Evolutionary conservation across 371 early-diverging fungal genomes (phyloP), one percentile per base, ranked within the genome.

Genomic region (Capillidium rhysosporum): DNA sequence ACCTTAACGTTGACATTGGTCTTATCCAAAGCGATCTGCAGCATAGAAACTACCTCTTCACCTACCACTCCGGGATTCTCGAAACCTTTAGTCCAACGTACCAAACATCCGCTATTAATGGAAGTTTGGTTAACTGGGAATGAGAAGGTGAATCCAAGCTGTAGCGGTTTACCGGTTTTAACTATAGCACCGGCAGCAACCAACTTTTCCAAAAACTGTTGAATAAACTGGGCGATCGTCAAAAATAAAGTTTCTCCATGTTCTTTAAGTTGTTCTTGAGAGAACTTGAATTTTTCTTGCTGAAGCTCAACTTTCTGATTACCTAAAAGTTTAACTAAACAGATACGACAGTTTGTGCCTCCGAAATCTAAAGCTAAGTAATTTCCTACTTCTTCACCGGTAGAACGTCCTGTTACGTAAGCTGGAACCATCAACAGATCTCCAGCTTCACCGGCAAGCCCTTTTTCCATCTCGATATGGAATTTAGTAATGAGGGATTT

Each of bases 71-170:
- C 88, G 0, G 75, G 56, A 57, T 73, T 73, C 2, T 66, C 69
- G 64, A 91, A 93, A 8, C 95, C 93, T 71, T 94, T 97, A 59
- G 84, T 91, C 97, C 97, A 97, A 51, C 72, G 63, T 56, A 85
- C 72, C 38, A 93, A 71, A 24, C 64, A 70, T 40, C 92, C 92
- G 47, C 75, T 71, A 54, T 77, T 72, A 52, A 91, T 74, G 31
- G 69, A 52, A 1, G 84, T 77, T 63, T 94, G 94, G 45, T 73
- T 62, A 29, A 90, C 85, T 25, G 97, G 92, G 69, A 89, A 96
- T 16, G 88, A 87, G 63, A 96, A 96, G 1, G 97, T 96, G 63
- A 86, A 94, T 12, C 97, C 97, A 18, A 85, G 65, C 8, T 75
- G 66, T 38, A 81, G 76, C 26, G 59, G 64, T 0, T 56, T 60